Evolutionary conservation across 176 grass and related monocot species (phyloP).

Genomic region (Dendrocalamus sinicus): DNA sequence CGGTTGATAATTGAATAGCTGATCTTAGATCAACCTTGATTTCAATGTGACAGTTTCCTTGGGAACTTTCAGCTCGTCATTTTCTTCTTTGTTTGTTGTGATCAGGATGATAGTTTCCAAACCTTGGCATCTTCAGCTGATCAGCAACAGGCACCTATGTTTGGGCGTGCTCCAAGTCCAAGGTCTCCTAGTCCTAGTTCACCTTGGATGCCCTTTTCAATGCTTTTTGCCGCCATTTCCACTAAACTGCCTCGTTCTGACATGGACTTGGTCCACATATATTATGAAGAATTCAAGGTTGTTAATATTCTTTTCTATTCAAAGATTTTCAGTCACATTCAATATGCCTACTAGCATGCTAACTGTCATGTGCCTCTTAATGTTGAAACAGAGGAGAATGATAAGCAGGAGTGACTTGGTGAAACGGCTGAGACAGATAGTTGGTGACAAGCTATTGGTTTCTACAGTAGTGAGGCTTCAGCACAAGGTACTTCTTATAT

Average conservation of each 20-base stretch:
- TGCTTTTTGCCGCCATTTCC: conserved; percentile 85
- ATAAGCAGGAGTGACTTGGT: conserved; percentile 72
- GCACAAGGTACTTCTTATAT: conserved; percentile 54
- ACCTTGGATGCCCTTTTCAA: conserved; percentile 84
- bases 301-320: neutral
- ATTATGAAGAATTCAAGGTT: conserved; percentile 86
- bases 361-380: conserved; percentile 22
- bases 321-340: neutral
- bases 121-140: conserved; percentile 29
- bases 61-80: neutral
- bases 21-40: neutral
- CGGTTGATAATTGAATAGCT: conserved; percentile 12
- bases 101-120: conserved; percentile 37
- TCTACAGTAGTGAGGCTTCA: conserved; percentile 72
- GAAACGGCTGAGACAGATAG: conserved; percentile 57
- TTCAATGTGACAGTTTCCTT: conserved; percentile 23
- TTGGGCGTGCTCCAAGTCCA: conserved; percentile 45
- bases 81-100: conserved; percentile 21
- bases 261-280: conserved; percentile 62
- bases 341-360: conserved; percentile 28
- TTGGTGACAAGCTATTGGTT: conserved; percentile 74
- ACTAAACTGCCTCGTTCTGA: conserved; percentile 67
- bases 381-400: conserved; percentile 62
- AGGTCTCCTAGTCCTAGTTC: conserved; percentile 42
- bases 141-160: conserved; percentile 22